These are phyloP conservation scores for Ascochyta fabae DNA, from an alignment of 2,329 filamentous ascomycete genomes.

Conservation along the genomic window DNA sequence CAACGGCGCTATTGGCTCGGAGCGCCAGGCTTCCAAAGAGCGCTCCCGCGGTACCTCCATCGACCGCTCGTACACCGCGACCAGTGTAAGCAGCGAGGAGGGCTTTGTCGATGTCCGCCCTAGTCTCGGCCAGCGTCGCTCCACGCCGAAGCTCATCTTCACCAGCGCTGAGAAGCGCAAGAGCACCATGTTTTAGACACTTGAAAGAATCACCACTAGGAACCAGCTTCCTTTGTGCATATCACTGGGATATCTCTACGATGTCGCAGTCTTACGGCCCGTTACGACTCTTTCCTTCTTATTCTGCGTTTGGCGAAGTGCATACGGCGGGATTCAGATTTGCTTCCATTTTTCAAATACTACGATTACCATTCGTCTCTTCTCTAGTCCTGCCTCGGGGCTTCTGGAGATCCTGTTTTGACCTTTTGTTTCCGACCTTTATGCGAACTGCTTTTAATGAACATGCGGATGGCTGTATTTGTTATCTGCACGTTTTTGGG, in stretches of 20 bases:
- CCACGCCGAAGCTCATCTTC: constrained; percentile 84
- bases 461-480: constrained; percentile 37
- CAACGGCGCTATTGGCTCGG: constrained; percentile 86
- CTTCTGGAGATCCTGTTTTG: constrained; percentile 35
- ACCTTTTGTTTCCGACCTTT: constrained; percentile 33
- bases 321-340: constrained; percentile 29
- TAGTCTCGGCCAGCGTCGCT: constrained; percentile 70
- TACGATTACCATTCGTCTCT: constrained; percentile 44
- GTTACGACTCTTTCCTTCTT: constrained; percentile 45
- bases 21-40: constrained; percentile 68
- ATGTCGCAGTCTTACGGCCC: constrained; percentile 44
- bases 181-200: constrained; percentile 65
- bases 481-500: constrained; percentile 24
- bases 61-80: constrained; percentile 60
- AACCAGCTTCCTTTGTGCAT: constrained; percentile 43
- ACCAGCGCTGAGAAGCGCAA: constrained; percentile 91
- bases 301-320: constrained; percentile 35
- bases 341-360: constrained; percentile 29
- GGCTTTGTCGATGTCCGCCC: constrained; percentile 62
- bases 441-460: constrained; percentile 46
- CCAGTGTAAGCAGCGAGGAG: constrained; percentile 71
- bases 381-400: constrained; percentile 18
- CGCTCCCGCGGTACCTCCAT: constrained; percentile 43
- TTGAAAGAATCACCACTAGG: constrained; percentile 25
- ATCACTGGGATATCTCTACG: constrained; percentile 37